Conservation (phyloP, 2,329 filamentous ascomycete species). For the Cordyceps pruinosa region DNA sequence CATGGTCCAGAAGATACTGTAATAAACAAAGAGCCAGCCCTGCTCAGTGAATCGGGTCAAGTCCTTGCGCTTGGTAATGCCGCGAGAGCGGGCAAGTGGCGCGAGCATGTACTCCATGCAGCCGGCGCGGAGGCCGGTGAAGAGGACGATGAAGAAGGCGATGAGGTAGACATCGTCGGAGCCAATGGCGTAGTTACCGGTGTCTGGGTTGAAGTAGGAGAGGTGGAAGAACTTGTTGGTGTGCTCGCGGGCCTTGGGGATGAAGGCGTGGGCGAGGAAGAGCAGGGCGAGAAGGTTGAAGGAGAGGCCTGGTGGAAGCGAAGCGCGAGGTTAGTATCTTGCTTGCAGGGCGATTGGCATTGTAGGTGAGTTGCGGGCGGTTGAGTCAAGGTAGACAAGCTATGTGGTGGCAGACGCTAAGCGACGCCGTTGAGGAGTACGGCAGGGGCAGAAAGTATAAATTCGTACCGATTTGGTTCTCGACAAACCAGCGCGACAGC, state of each 20-base stretch:
- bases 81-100: constrained; percentile 65
- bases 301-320: constrained; percentile 54
- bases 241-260: constrained; percentile 69
- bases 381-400: background rate
- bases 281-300: constrained; percentile 80
- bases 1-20: constrained; percentile 70
- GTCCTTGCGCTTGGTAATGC: constrained; percentile 70
- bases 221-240: constrained; percentile 86
- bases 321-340: constrained; percentile 18
- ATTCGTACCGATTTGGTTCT: constrained; percentile 70
- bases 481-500: constrained; percentile 62
- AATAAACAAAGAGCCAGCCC: constrained; percentile 84
- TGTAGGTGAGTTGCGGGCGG: background rate
- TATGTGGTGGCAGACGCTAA: background rate
- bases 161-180: constrained; percentile 75
- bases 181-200: constrained; percentile 67
- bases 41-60: constrained; percentile 86
- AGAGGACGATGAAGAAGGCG: constrained; percentile 69
- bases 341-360: background rate
- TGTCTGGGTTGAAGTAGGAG: constrained; percentile 68
- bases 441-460: constrained; percentile 16
- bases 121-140: constrained; percentile 78
- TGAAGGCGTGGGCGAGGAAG: constrained; percentile 71
- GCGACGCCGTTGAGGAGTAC: background rate
- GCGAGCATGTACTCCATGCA: constrained; percentile 82